Evolutionary conservation across 2,329 filamentous ascomycete species (phyloP).

Genomic region (Grosmannia clavigera): DNA sequence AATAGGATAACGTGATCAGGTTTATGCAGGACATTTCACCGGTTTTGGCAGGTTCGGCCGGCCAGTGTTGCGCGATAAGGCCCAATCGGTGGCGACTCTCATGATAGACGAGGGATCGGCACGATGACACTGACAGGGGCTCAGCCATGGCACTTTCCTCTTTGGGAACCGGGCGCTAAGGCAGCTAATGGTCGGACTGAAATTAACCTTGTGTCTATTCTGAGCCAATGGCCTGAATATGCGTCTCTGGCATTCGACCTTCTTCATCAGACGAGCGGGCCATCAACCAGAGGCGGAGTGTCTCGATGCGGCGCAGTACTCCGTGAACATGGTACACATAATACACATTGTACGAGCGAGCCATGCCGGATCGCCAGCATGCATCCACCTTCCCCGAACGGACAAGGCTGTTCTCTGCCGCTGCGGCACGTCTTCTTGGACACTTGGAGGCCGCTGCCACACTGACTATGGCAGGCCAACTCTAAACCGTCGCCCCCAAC

Average conservation of each 20-base stretch:
- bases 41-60: neutral
- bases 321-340: neutral
- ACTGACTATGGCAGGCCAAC: neutral
- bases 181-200: neutral
- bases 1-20: too few relatives aligned
- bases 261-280: neutral
- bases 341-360: neutral
- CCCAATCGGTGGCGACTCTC: neutral
- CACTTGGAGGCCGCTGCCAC: neutral
- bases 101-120: neutral
- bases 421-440: neutral
- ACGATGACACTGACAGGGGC: neutral
- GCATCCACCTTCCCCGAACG: neutral
- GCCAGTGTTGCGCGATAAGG: neutral
- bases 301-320: too few relatives aligned
- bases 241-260: neutral
- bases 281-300: too few relatives aligned
- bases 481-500: neutral
- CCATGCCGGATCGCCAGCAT: neutral
- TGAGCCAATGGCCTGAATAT: neutral
- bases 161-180: neutral
- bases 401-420: neutral
- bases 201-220: neutral
- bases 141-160: neutral
- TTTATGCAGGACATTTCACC: neutral